These are phyloP conservation scores for Hericium erinaceus DNA, from an alignment of 768 basidiomycete species.

Conservation along the genomic window DNA sequence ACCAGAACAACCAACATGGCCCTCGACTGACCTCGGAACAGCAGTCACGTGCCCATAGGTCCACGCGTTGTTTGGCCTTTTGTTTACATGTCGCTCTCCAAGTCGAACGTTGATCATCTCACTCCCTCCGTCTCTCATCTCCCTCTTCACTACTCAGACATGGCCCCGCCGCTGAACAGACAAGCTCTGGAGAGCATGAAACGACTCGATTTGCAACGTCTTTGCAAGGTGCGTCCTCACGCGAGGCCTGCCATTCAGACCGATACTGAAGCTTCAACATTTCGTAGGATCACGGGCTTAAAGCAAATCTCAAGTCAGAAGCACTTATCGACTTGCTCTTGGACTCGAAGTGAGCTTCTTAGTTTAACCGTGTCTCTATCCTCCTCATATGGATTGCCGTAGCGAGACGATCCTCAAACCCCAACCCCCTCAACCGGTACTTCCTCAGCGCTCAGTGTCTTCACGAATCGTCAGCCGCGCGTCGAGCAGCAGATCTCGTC, in stretches of 20 bases:
- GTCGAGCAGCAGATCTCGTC: slow-evolving; percentile 7
- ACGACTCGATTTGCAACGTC: slow-evolving; percentile 44
- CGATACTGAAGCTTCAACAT: slow-evolving; percentile 1
- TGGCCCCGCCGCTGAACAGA: slow-evolving; percentile 35
- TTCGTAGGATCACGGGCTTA: slow-evolving; percentile 65
- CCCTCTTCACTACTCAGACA: slow-evolving; percentile 8
- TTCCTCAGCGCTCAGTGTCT: slow-evolving; percentile 1
- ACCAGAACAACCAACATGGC: too few species aligned
- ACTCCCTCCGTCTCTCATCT: neutral
- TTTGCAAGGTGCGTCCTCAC: slow-evolving; percentile 42
- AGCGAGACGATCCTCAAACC: slow-evolving; percentile 7
- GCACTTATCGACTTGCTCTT: slow-evolving; percentile 68
- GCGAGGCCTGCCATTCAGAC: neutral
- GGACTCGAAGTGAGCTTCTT: slow-evolving; percentile 25
- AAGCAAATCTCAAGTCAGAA: slow-evolving; percentile 76
- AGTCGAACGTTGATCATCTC: neutral
- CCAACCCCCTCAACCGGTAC: slow-evolving; percentile 3
- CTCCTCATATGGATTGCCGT: too few species aligned
- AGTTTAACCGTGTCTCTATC: too few species aligned
- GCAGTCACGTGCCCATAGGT: neutral
- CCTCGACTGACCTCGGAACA: too few species aligned
- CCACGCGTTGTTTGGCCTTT: neutral
- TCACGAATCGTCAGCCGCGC: slow-evolving; percentile 3
- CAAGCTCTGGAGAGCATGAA: slow-evolving; percentile 44
- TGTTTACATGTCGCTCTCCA: neutral